These are phyloP conservation scores for Cantharellus anzutake DNA, from an alignment of 768 basidiomycete species.

Conservation along the genomic window DNA sequence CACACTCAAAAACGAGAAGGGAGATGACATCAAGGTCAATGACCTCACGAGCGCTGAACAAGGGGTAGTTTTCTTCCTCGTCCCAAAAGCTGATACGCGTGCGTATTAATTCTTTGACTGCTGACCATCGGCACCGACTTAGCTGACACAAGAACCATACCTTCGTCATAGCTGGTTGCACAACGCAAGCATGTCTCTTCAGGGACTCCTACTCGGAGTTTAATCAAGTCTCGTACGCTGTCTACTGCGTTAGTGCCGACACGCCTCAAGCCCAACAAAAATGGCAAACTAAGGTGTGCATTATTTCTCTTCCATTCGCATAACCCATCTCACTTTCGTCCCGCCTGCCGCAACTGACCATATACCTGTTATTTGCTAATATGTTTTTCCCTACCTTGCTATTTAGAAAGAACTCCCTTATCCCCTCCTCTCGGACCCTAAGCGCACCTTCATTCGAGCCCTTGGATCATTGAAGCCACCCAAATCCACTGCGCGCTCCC, in stretches of 20 bases:
- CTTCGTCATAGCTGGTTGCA: conserved; percentile 53
- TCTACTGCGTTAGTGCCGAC: conserved; percentile 77
- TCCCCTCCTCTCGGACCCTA: conserved; percentile 75
- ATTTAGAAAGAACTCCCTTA: conserved; percentile 68
- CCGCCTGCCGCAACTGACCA: background rate
- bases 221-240: conserved; percentile 40
- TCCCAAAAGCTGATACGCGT: conserved; percentile 79
- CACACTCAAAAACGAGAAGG: conserved; percentile 69
- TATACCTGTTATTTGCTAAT: conserved; percentile 1
- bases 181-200: conserved; percentile 82
- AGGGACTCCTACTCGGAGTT: conserved; percentile 71
- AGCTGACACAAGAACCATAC: background rate
- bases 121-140: background rate
- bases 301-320: background rate
- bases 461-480: conserved; percentile 51
- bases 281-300: conserved; percentile 68
- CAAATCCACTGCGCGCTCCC: conserved; percentile 75
- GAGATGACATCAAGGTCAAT: conserved; percentile 51
- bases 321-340: background rate
- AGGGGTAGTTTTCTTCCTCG: conserved; percentile 65
- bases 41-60: conserved; percentile 38
- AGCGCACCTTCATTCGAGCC: conserved; percentile 54
- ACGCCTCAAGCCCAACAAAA: conserved; percentile 51
- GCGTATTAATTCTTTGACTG: conserved; percentile 14
- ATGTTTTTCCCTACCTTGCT: conserved; percentile 3